phyloP scores from a whole-genome alignment of 2,329 filamentous ascomycete species.

The Hymenoscyphus fructigenus region DNA sequence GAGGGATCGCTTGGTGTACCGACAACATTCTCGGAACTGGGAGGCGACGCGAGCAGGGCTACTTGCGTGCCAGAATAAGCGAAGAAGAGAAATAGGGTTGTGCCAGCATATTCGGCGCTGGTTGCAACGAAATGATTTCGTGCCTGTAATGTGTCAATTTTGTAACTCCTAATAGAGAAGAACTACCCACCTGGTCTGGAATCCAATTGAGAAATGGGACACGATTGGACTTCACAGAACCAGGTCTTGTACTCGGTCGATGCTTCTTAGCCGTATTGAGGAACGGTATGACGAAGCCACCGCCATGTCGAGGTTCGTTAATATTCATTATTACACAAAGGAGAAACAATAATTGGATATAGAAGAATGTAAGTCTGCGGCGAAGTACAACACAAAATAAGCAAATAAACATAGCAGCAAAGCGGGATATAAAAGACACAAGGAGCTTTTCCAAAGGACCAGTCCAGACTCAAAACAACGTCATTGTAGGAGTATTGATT shows the following conservation, averaged over 20 bases:
- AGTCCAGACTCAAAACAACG: background rate
- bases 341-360: background rate
- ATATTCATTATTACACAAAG: constrained; percentile 27
- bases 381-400: background rate
- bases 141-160: constrained; percentile 15
- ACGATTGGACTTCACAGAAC: constrained; percentile 24
- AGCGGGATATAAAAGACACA: background rate
- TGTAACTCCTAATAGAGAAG: background rate
- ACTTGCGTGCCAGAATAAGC: constrained; percentile 31
- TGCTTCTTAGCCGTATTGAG: constrained; percentile 19
- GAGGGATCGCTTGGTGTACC: constrained; percentile 42
- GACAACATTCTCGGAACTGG: constrained; percentile 36
- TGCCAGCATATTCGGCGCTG: constrained; percentile 28
- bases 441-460: background rate
- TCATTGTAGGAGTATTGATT: background rate
- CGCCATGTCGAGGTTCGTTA: constrained; percentile 24
- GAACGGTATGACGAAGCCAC: constrained; percentile 27
- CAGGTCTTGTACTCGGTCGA: constrained; percentile 10
- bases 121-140: constrained; percentile 28
- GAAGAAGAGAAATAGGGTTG: constrained; percentile 33
- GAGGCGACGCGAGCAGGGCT: constrained; percentile 29
- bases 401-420: background rate
- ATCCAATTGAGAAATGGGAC: constrained; percentile 22
- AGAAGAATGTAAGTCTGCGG: background rate
- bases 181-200: constrained; percentile 20